These are phyloP conservation scores for Ceratobasidium sp. DNA, from an alignment of 1,284 basidiomycete species.

Conservation along the genomic window DNA sequence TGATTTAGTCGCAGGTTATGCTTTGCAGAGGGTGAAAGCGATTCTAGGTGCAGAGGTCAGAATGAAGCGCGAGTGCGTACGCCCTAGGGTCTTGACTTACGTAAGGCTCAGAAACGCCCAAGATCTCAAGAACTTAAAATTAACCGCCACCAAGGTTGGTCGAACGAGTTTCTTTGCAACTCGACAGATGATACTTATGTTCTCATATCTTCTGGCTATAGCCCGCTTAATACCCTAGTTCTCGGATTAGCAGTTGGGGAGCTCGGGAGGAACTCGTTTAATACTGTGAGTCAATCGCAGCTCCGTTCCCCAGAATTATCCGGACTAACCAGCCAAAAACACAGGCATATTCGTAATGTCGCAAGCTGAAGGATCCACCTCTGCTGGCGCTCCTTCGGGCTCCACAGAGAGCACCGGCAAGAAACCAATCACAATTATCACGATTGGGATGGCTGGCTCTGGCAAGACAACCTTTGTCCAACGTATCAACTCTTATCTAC, in stretches of 20 bases:
- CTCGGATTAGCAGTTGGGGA: neutral
- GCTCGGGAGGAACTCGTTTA: neutral
- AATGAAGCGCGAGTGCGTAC: slow-evolving; percentile 18
- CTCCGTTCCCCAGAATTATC: neutral
- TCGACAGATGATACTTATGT: neutral
- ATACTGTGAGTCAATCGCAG: neutral
- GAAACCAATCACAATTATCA: slow-evolving; percentile 80
- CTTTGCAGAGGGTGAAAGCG: neutral
- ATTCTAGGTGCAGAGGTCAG: neutral
- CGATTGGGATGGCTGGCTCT: slow-evolving; percentile 94
- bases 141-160: neutral
- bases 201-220: neutral
- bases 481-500: slow-evolving; percentile 88
- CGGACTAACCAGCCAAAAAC: neutral
- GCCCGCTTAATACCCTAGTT: no score
- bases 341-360: slow-evolving; percentile 12
- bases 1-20: neutral
- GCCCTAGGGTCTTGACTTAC: slow-evolving; percentile 24
- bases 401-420: slow-evolving; percentile 42
- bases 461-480: slow-evolving; percentile 99
- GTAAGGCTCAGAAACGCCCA: slow-evolving; percentile 32
- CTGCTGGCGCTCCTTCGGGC: slow-evolving; percentile 23
- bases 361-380: slow-evolving; percentile 33
- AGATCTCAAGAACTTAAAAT: slow-evolving; percentile 8
- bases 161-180: neutral